phyloP scores from a whole-genome alignment of 2,329 filamentous ascomycete species.

The Orbilia javanica region DNA sequence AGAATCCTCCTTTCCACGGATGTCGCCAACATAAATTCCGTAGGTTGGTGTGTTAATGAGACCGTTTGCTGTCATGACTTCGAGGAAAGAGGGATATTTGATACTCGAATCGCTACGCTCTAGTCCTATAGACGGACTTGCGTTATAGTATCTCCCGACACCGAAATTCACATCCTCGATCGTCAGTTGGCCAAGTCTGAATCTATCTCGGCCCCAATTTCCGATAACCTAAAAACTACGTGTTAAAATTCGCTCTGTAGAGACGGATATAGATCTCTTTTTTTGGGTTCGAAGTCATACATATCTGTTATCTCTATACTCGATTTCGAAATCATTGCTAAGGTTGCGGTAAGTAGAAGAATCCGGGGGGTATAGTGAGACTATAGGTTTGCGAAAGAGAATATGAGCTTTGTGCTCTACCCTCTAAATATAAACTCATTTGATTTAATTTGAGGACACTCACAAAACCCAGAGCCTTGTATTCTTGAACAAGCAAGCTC shows the following conservation, averaged over 20 bases:
- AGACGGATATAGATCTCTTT: no score
- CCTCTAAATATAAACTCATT: neutral
- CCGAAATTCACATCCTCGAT: slow-evolving; percentile 37
- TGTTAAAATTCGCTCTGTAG: no score
- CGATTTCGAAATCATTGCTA: slow-evolving; percentile 18
- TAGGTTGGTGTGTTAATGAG: slow-evolving; percentile 39
- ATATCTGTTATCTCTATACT: slow-evolving; percentile 28
- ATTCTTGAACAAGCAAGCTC: neutral
- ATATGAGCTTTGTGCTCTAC: neutral
- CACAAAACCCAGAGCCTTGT: slow-evolving; percentile 34
- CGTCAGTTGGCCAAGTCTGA: slow-evolving; percentile 41
- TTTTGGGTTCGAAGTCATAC: neutral
- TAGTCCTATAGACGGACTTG: slow-evolving; percentile 19
- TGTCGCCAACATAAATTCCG: slow-evolving; percentile 33
- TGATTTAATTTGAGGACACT: neutral
- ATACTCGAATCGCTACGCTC: slow-evolving; percentile 2
- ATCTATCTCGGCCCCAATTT: slow-evolving; percentile 27
- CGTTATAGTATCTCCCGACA: slow-evolving; percentile 28
- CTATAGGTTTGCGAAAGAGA: neutral
- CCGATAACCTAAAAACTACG: slow-evolving; percentile 8
- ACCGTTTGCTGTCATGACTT: slow-evolving; percentile 20
- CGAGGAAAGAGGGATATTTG: slow-evolving; percentile 30
- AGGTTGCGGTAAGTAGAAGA: slow-evolving; percentile 25
- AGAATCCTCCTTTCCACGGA: slow-evolving; percentile 19
- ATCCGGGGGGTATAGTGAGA: slow-evolving; percentile 23